Conservation (phyloP, 805 yeast genomes). For the Myxozyma melibiosi region DNA sequence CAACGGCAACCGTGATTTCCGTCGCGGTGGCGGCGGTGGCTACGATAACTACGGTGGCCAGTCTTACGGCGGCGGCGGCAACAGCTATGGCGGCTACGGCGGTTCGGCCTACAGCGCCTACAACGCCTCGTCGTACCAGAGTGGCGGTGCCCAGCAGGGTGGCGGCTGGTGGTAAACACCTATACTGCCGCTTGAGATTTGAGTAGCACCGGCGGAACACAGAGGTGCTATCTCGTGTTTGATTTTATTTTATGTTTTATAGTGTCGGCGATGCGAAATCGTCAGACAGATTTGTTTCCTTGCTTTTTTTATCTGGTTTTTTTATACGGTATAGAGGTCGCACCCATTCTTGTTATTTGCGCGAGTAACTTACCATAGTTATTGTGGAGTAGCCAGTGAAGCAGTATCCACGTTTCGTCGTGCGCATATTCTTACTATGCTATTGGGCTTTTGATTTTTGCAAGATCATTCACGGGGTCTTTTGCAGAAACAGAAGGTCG, state of each 20-base stretch:
- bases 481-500: background rate
- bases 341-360: slow-evolving; percentile 21
- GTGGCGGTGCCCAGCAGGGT: background rate
- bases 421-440: slow-evolving; percentile 12
- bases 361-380: slow-evolving; percentile 16
- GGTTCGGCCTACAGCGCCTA: slow-evolving; percentile 45
- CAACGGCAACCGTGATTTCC: slow-evolving; percentile 54
- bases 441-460: background rate
- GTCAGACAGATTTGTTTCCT: background rate
- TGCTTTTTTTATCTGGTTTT: slow-evolving; percentile 1
- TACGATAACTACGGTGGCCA: slow-evolving; percentile 39
- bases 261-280: background rate
- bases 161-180: slow-evolving; percentile 21
- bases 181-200: too few relatives aligned
- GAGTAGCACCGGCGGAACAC: too few relatives aligned
- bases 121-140: slow-evolving; percentile 4
- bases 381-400: background rate
- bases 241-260: background rate
- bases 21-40: slow-evolving; percentile 48
- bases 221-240: background rate
- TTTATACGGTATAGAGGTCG: slow-evolving; percentile 8
- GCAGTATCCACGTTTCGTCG: background rate
- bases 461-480: background rate
- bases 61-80: slow-evolving; percentile 16
- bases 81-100: slow-evolving; percentile 10